Evolutionary conservation across 225 moss, liverwort and hornwort species (phyloP).

Genomic region (Lunularia cruciata): DNA sequence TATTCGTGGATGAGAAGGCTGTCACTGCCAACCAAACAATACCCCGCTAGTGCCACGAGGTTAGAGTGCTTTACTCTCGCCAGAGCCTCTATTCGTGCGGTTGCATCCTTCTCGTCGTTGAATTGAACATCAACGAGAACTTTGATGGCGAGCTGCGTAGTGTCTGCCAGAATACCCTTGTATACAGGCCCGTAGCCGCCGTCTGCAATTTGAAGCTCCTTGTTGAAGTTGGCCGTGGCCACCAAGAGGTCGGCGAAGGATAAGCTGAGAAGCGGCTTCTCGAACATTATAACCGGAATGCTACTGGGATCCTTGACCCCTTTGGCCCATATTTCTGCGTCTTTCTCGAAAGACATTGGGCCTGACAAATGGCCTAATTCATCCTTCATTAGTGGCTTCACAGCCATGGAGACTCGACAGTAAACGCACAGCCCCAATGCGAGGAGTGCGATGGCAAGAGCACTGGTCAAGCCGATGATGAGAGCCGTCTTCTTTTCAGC

Average conservation of each 20-base stretch:
- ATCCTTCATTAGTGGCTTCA: constrained; percentile 38
- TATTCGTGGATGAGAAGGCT: constrained; percentile 67
- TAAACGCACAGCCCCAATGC: constrained; percentile 22
- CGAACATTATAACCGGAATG: constrained; percentile 78
- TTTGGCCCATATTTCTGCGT: constrained; percentile 64
- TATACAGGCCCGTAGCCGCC: constrained; percentile 74
- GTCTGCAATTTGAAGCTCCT: constrained; percentile 61
- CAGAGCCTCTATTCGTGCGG: constrained; percentile 58
- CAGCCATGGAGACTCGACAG: constrained; percentile 28
- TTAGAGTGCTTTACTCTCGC: constrained; percentile 71
- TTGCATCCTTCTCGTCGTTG: constrained; percentile 54
- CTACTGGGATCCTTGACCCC: constrained; percentile 50
- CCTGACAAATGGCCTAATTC: constrained; percentile 28
- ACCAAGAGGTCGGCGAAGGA: constrained; percentile 72
- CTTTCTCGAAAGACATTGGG: constrained; percentile 49
- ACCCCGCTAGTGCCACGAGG: constrained; percentile 65
- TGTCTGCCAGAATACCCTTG: constrained; percentile 60
- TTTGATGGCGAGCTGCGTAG: constrained; percentile 67
- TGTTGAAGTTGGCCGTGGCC: constrained; percentile 65
- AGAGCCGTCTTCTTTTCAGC: constrained; percentile 8
- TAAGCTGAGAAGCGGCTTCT: constrained; percentile 80
- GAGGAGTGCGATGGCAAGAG: constrained; percentile 37
- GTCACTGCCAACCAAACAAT: constrained; percentile 69
- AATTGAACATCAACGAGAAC: constrained; percentile 64
- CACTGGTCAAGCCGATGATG: constrained; percentile 33